Percentiles rank a stretch among this genome's conserved stretches.
Evolutionary conservation across 2,329 filamentous ascomycete species (phyloP).

Genomic region (Byssothecium circinans): DNA sequence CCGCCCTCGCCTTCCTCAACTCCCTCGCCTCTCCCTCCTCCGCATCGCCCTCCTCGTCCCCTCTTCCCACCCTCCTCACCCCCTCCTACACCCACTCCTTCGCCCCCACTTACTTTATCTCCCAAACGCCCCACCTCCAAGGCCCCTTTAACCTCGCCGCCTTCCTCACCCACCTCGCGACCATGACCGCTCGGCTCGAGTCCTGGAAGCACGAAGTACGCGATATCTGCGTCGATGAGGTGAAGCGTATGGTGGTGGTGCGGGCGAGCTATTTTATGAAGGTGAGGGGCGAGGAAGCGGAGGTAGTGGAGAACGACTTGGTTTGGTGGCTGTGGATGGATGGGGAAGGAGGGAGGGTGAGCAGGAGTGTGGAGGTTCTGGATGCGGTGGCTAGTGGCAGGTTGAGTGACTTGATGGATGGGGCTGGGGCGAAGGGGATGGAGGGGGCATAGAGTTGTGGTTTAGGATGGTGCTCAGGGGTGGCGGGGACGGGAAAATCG

Average conservation of each 20-base stretch:
- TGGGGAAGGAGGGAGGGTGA: constrained; percentile 20
- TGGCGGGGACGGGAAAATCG: too few species aligned
- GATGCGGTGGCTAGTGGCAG: constrained; percentile 27
- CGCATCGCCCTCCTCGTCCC: too few species aligned
- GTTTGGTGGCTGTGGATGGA: constrained; percentile 37
- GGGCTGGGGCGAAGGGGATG: background rate
- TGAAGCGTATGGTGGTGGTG: constrained; percentile 20
- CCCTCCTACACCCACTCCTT: constrained; percentile 25
- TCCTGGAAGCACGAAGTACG: constrained; percentile 24
- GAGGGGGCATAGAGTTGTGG: background rate
- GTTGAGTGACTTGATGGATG: constrained; percentile 22
- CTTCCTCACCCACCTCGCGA: constrained; percentile 24
- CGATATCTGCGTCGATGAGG: constrained; percentile 31
- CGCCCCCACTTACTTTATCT: constrained; percentile 36
- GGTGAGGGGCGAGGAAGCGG: constrained; percentile 16
- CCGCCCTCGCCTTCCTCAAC: constrained; percentile 20
- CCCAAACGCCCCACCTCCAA: constrained; percentile 22
- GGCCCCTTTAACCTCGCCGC: constrained; percentile 12
- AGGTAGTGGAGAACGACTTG: constrained; percentile 34
- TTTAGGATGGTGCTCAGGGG: too few species aligned
- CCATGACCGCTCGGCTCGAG: constrained; percentile 24
- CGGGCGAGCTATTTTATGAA: constrained; percentile 30
- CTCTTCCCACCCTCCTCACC: constrained; percentile 10
- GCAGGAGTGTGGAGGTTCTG: constrained; percentile 34
- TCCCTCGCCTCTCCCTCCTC: constrained; percentile 10